Evolutionary conservation across 148 eudicot genomes (phyloP).

Genomic region (Fagopyrum esculentum): DNA sequence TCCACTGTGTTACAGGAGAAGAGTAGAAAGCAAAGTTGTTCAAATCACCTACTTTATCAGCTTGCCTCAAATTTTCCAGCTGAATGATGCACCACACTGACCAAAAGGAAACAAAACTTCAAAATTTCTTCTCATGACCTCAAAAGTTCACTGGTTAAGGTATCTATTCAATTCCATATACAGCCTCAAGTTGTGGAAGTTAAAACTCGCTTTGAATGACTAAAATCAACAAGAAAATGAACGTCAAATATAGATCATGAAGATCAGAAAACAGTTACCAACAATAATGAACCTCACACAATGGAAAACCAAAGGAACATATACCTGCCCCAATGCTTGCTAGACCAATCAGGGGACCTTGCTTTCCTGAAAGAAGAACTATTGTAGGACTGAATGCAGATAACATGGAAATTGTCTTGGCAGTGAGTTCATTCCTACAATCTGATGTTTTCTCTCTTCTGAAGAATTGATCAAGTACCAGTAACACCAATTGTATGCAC

Average conservation of each 20-base stretch:
- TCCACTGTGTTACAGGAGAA: conserved; percentile 82
- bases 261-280: not conserved
- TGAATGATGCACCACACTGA: conserved; percentile 72
- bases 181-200: not conserved
- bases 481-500: conserved; percentile 42
- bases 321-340: conserved; percentile 75
- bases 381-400: conserved; percentile 74
- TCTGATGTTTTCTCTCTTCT: conserved; percentile 21
- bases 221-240: not conserved
- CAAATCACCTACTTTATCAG: conserved; percentile 18
- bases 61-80: conserved; percentile 45
- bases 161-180: not conserved
- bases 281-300: not conserved
- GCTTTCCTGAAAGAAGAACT: conserved; percentile 78
- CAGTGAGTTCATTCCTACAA: conserved; percentile 36
- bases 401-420: conserved; percentile 57
- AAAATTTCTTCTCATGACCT: not conserved
- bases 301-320: conserved; percentile 8
- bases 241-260: not conserved
- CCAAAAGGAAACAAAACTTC: conserved; percentile 11
- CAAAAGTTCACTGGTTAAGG: not conserved
- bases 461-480: conserved; percentile 40
- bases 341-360: conserved; percentile 68
- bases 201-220: not conserved
- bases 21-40: conserved; percentile 35